Evolutionary conservation across 257 asterid genomes (phyloP), one percentile per base, ranked within the genome.

Genomic region (Lantana camara): DNA sequence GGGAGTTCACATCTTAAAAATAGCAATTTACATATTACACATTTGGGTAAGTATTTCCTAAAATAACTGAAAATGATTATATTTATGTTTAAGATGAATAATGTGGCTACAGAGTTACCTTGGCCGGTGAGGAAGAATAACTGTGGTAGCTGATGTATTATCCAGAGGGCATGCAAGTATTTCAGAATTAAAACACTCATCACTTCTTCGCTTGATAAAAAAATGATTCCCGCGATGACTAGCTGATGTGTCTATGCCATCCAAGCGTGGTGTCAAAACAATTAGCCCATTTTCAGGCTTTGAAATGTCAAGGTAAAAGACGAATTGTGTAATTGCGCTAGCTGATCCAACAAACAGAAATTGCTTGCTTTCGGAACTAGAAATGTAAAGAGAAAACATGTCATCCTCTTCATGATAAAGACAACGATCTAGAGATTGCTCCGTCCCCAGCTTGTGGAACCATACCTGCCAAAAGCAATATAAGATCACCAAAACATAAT

Each of bases 181-280:
- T 75, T 93, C 96, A 9, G 97, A 89, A 73, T 93, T 93, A 72
- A 74, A 85, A 77, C 93, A 83, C 57, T 85, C 88, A 16, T 87
- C 94, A 73, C 90, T 90, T 77, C 95, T 90, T 76, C 90, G 80
- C 70, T 78, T 78, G 45, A 93, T 75, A 68, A 93, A 87, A 75
- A 93, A 90, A 78, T 87, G 94, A 77, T 85, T 75, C 67, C 98
- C 98, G n/a, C 90, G 90, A 73, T 93, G 98, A 79, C 94, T 90
- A 69, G 80, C 94, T 61, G 94, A 73, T 52, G 97, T 85, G 75
- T 83, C 97, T 70, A 77, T 70, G 46, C 98, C 96, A 73, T 79
- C 85, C 77, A 81, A 49, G 27, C 89, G 87, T 4, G 86, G 90
- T 55, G 97, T 87, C 83, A 93, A 84, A 73, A 54, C 79, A 59